phyloP scores from a whole-genome alignment of 768 basidiomycete genomes.

The Pseudohyphozyma bogoriensis region DNA sequence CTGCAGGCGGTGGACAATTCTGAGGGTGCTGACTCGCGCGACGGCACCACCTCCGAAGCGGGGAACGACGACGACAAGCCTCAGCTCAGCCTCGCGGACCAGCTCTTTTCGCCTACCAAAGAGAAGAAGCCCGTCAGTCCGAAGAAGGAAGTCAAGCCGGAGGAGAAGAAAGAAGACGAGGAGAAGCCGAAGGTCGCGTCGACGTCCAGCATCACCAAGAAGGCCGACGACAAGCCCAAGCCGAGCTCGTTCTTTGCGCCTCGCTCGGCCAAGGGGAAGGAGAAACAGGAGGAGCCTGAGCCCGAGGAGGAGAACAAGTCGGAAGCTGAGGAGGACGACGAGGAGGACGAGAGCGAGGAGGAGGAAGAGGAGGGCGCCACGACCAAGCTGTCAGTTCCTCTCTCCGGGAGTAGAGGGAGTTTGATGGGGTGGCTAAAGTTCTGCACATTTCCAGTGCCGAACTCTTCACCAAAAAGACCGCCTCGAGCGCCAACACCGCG shows the following conservation, averaged over 20 bases:
- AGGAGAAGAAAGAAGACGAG: no score
- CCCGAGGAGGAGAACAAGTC: not conserved
- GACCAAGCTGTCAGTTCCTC: constrained; percentile 17
- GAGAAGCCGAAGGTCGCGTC: not conserved
- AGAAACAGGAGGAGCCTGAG: not conserved
- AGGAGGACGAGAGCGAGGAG: constrained; percentile 8
- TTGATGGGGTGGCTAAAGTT: not conserved
- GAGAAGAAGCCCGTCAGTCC: not conserved
- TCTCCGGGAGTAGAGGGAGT: not conserved
- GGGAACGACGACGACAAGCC: not conserved
- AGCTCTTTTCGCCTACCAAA: not conserved
- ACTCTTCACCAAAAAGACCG: constrained; percentile 13
- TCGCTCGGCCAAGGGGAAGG: constrained; percentile 15
- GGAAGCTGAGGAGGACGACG: constrained; percentile 3
- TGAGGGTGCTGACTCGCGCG: not conserved
- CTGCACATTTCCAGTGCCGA: constrained; percentile 15
- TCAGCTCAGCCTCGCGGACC: not conserved
- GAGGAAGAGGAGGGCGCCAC: constrained; percentile 20
- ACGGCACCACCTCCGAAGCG: not conserved
- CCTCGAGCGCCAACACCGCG: constrained; percentile 2
- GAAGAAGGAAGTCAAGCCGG: not conserved
- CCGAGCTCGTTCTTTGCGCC: constrained; percentile 18
- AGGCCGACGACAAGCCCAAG: not conserved
- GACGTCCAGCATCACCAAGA: not conserved
- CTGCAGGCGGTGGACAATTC: no score